A percentile compares a stretch with the other conserved stretches of the same genome.
phyloP scores from a whole-genome alignment of 345 rosid genomes.

The Populus davidiana region DNA sequence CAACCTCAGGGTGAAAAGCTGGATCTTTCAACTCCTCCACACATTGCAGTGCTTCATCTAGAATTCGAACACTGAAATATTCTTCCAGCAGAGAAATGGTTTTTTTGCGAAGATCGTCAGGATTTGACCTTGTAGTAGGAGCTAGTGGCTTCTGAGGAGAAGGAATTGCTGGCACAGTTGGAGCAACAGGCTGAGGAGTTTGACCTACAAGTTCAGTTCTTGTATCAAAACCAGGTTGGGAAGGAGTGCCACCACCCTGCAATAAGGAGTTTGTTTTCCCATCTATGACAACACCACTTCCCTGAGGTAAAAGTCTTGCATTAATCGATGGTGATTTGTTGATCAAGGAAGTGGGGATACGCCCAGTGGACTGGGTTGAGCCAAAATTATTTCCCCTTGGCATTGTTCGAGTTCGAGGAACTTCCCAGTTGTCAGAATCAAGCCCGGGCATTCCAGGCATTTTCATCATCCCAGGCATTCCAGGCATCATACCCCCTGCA shows the following conservation, averaged over 20 bases:
- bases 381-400: conserved; percentile 65
- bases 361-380: conserved; percentile 39
- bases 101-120: conserved; percentile 45
- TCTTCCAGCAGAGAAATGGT: conserved; percentile 61
- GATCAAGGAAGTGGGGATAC: conserved; percentile 36
- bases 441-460: conserved; percentile 84
- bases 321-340: conserved; percentile 40
- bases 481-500: conserved; percentile 92
- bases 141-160: conserved; percentile 20
- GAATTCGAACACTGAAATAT: conserved; percentile 46
- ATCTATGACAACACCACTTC: conserved; percentile 28
- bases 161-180: conserved; percentile 16
- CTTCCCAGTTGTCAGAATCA: conserved; percentile 75
- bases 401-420: conserved; percentile 51
- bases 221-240: conserved; percentile 17
- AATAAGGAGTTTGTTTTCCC: conserved; percentile 38
- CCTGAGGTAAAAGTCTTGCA: conserved; percentile 33
- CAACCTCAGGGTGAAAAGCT: conserved; percentile 59
- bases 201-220: conserved; percentile 21
- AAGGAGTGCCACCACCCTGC: conserved; percentile 32
- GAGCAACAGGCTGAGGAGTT: conserved; percentile 8
- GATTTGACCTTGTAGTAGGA: conserved; percentile 26
- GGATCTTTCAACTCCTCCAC: conserved; percentile 60
- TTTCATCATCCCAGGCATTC: conserved; percentile 82
- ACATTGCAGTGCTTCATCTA: conserved; percentile 70